Base-by-base conservation (phyloP, 352 stramenopile species). In the Phytophthora lateralis region DNA sequence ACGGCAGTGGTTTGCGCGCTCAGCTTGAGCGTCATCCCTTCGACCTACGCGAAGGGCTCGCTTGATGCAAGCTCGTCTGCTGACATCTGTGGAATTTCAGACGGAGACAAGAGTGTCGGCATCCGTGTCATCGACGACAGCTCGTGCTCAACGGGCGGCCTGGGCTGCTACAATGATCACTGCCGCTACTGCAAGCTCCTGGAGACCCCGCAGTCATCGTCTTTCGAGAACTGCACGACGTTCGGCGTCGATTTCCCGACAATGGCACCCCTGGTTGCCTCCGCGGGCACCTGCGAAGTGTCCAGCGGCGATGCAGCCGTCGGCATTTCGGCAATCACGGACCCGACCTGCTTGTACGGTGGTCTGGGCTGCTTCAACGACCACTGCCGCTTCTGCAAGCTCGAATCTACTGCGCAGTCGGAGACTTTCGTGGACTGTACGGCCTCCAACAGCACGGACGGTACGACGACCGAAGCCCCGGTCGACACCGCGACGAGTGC, bases 131-230 rank as follows among this genome's bases (percentile, higher is more conserved):
- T 79, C 32, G 57, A 55, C 7, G 71, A 83, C 45, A 43, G 47
- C 1, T 42, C 59, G 6, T 82, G 74, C 14, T 44, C 32, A n/a
- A 47, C 14, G 15, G 74, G 74, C 32, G 74, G 74, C 0, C 57
- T 82, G n/a, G 74, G 74, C 2, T 82, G 74, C 55, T 78, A 69
- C 63, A 71, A 55, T 41, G 57, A 65, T 26, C 52, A 63, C 39
- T 83, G 75, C 50, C 71, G 75, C 20, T 78, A 55, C 18, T 83
- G 75, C 60, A 80, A 78, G 51, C n/a, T 63, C 12, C 15, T 62
- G 0, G 62, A 73, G 12, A 74, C 68, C 0, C 60, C 66, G 4
- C 60, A 80, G 60, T 80, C 74, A 14, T 46, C 57, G n/a, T n/a
- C 64, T 3, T 68, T 76, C 10, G 41, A 64, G n/a, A 61, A 66